Base-by-base conservation (phyloP, 768 basidiomycete species). In the Calocybe gangraenosa region DNA sequence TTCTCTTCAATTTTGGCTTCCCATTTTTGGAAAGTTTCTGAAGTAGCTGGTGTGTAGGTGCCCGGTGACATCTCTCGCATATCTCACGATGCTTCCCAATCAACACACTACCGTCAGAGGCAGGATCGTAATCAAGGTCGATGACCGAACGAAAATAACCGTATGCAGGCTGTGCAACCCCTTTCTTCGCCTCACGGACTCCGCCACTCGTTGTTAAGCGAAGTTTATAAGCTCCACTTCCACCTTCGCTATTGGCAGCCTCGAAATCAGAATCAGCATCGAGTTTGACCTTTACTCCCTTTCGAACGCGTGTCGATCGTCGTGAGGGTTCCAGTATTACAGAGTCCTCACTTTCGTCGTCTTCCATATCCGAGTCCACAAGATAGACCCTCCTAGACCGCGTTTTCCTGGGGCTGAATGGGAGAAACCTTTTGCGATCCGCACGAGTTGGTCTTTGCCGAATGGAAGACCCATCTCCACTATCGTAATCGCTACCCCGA, bases 11-110 rank as follows among this genome's bases (percentile, higher is more conserved):
- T 40, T 65, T 70, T 23, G 61, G 58, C 42, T 68, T 78, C 11
- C 59, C 58, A 40, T 67, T 67, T 53, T 65, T 73, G 31, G 21
- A 51, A 41, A 63, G 67, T 33, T 54, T 60, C 40, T 59, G 61
- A 40, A 86, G 55, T 32, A 74, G 67, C 25, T 68, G 51, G 55
- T 90, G 82, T 19, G 82, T 73, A 3, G 88, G 85, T 33, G 51
- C 53, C 17, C 65, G 60, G 47, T 79, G 78, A 49, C 88, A 91
- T 58, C 80, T 91, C 59, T 89, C 87, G 60, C 88, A 91, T 1
- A 75, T 62, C 35, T 63, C 51, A 37, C 86, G 74, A 63, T 91
- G 88, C 10, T 62, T 65, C n/a, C 78, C 64, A 40, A 88, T 66
- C 17, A 72, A 57, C n/a, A 64, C 73, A 2, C 68, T 70, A 23